A percentile compares a stretch with the other conserved stretches of the same genome.
Evolutionary conservation across 106 monocot species (phyloP).

Genomic region (Acorus gramineus): DNA sequence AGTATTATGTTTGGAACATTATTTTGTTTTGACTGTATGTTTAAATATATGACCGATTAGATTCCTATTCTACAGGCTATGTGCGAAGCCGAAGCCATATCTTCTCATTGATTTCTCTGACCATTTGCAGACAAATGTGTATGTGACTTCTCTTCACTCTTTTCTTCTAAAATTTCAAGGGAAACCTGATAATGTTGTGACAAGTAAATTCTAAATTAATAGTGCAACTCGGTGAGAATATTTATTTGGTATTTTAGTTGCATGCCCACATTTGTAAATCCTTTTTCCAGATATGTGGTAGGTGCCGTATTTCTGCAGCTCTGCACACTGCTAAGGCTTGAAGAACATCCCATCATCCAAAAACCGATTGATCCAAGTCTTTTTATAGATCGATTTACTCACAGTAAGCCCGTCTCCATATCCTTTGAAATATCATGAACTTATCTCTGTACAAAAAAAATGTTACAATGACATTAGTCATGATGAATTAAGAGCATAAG

Average conservation of each 20-base stretch:
- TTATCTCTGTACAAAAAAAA: too few relatives aligned
- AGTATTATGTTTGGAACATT: too few relatives aligned
- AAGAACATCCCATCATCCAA: conserved; percentile 79
- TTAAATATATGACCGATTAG: background rate
- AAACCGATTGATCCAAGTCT: conserved; percentile 88
- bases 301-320: conserved; percentile 97
- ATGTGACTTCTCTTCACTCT: conserved; percentile 12
- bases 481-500: too few relatives aligned
- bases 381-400: conserved; percentile 75
- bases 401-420: conserved; percentile 33
- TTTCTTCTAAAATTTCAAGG: background rate
- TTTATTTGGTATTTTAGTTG: too few relatives aligned
- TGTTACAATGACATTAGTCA: too few relatives aligned
- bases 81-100: conserved; percentile 51
- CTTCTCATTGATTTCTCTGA: conserved; percentile 95
- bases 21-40: too few relatives aligned
- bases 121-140: conserved; percentile 83
- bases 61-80: conserved; percentile 37
- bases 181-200: too few relatives aligned
- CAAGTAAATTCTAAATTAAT: too few relatives aligned
- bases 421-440: too few relatives aligned
- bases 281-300: conserved; percentile 85
- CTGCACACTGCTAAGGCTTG: conserved; percentile 54
- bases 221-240: too few relatives aligned
- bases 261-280: background rate